A percentile compares a stretch with the other conserved stretches of the same genome.
Conservation (phyloP, 805 yeast genomes). For the Saccharomycopsis sp. region DNA sequence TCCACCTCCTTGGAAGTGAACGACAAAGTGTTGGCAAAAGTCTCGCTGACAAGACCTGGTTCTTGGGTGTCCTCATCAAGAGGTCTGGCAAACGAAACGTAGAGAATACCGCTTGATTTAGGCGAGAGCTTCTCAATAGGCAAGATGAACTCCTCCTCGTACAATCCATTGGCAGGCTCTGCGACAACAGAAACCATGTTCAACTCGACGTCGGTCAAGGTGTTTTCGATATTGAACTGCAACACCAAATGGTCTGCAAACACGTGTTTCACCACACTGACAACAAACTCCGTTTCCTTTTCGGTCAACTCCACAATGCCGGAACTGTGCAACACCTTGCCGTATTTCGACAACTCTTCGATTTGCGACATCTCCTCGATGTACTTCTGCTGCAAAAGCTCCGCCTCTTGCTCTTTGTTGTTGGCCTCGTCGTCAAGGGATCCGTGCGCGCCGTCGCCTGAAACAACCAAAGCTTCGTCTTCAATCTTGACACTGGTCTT, state of each 20-base stretch:
- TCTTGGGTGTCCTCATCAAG: slow-evolving; percentile 29
- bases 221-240: slow-evolving; percentile 81
- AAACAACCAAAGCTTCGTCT: slow-evolving; percentile 27
- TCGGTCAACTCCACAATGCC: slow-evolving; percentile 68
- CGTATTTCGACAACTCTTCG: slow-evolving; percentile 69
- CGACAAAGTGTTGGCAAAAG: slow-evolving; percentile 60
- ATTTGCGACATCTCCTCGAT: slow-evolving; percentile 62
- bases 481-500: slow-evolving; percentile 33
- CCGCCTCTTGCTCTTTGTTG: slow-evolving; percentile 24
- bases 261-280: slow-evolving; percentile 74
- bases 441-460: slow-evolving; percentile 26
- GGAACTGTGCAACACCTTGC: slow-evolving; percentile 69
- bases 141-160: slow-evolving; percentile 63
- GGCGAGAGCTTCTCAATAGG: slow-evolving; percentile 72
- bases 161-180: slow-evolving; percentile 50
- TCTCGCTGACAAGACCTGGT: slow-evolving; percentile 32
- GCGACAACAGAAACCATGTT: slow-evolving; percentile 70
- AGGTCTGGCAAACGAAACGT: slow-evolving; percentile 67
- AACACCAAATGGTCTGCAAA: slow-evolving; percentile 66
- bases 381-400: slow-evolving; percentile 54
- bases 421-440: slow-evolving; percentile 19
- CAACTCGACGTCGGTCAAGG: slow-evolving; percentile 68
- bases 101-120: slow-evolving; percentile 62
- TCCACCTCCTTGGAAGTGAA: slow-evolving; percentile 78
- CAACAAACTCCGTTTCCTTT: slow-evolving; percentile 87